phyloP scores from a whole-genome alignment of 2,329 filamentous ascomycete genomes.

The Alternaria arborescens region DNA sequence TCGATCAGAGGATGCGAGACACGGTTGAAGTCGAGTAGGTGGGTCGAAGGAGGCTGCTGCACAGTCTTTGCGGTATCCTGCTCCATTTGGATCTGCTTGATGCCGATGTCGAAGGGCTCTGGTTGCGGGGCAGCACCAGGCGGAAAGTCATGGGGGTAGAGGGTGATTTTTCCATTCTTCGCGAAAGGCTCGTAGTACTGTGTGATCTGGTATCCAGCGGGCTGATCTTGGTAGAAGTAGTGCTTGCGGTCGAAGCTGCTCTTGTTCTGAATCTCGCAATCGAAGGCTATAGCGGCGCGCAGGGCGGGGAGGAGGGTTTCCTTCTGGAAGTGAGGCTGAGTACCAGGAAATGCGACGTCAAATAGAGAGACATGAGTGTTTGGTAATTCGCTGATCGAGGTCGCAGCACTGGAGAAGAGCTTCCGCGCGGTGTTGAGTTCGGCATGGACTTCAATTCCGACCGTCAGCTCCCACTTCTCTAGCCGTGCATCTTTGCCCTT shows the following conservation, averaged over 20 bases:
- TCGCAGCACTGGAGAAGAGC: conserved; percentile 76
- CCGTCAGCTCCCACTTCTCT: conserved; percentile 86
- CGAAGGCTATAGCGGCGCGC: conserved; percentile 83
- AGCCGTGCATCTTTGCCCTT: conserved; percentile 34
- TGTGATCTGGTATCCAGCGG: conserved; percentile 95
- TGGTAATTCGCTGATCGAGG: conserved; percentile 66
- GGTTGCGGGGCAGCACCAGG: conserved; percentile 72
- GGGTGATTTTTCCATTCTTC: conserved; percentile 73
- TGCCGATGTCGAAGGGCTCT: conserved; percentile 76
- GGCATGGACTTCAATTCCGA: conserved; percentile 96
- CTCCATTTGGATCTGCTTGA: conserved; percentile 95
- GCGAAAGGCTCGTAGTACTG: conserved; percentile 85
- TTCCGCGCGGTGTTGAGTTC: conserved; percentile 90
- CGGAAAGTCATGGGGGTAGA: conserved; percentile 71
- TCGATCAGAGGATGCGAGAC: conserved; percentile 91
- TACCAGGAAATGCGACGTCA: conserved; percentile 87
- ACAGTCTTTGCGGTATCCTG: conserved; percentile 97
- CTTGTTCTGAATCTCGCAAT: conserved; percentile 77
- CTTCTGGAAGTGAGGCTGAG: conserved; percentile 84
- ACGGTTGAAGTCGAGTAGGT: conserved; percentile 92
- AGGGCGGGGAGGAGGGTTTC: conserved; percentile 88
- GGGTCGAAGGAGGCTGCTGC: conserved; percentile 74
- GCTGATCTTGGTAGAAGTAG: conserved; percentile 99
- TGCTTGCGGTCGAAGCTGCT: conserved; percentile 96
- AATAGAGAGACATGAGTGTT: conserved; percentile 91